phyloP scores from a whole-genome alignment of 805 yeast species.

The Ogataea saltuana region DNA sequence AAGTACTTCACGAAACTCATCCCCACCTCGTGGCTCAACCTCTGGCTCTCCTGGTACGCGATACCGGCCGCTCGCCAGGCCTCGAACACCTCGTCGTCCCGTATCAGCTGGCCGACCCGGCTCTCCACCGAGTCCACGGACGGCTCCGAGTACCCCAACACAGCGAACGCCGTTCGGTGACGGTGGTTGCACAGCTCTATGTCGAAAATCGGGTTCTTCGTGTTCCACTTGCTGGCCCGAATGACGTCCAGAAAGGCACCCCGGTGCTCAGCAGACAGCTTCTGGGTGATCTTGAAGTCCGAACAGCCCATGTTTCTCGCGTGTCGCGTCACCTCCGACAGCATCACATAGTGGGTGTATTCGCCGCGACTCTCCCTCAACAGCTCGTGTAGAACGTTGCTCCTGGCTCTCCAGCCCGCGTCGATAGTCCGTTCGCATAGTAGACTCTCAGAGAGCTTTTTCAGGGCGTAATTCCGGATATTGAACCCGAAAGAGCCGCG shows the following conservation, averaged over 20 bases:
- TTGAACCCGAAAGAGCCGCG: background rate
- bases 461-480: conserved; percentile 5
- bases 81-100: background rate
- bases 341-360: background rate
- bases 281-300: conserved; percentile 5
- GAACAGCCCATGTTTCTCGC: background rate
- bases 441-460: background rate
- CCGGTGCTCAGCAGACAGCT: background rate
- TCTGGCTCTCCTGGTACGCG: background rate
- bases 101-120: background rate
- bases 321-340: conserved; percentile 1
- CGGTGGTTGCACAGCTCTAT: background rate
- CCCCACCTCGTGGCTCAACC: background rate
- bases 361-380: background rate
- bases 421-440: background rate
- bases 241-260: background rate
- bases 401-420: background rate
- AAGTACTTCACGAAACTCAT: conserved; percentile 4
- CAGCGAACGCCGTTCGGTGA: background rate
- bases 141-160: conserved; percentile 2
- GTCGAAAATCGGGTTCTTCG: conserved; percentile 2
- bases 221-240: background rate
- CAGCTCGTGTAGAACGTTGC: conserved; percentile 3
- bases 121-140: background rate
- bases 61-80: background rate